Evolutionary conservation across 2,329 filamentous ascomycete species (phyloP).

Genomic region (Exophiala sp.): DNA sequence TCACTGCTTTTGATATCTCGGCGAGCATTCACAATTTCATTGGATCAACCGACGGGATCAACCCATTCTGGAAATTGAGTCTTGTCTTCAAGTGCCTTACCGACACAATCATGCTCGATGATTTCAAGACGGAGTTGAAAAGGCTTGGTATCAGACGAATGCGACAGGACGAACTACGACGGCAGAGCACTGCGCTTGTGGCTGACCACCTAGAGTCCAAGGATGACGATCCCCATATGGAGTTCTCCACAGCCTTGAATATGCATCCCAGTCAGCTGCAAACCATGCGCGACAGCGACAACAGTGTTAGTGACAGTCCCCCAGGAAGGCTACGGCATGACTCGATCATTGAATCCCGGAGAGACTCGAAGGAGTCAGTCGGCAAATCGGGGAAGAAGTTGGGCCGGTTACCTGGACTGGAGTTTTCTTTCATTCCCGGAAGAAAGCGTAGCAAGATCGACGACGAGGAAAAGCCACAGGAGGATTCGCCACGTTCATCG

Average conservation of each 20-base stretch:
- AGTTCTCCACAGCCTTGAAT: slow-evolving; percentile 23
- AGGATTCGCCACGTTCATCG: background rate
- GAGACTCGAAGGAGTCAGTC: slow-evolving; percentile 5
- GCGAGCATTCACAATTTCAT: slow-evolving; percentile 49
- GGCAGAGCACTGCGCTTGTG: slow-evolving; percentile 23
- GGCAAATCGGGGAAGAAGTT: slow-evolving; percentile 19
- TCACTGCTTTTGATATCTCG: slow-evolving; percentile 59
- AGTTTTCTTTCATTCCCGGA: slow-evolving; percentile 5
- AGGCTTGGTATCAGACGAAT: slow-evolving; percentile 26
- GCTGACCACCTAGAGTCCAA: slow-evolving; percentile 18
- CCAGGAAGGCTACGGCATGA: slow-evolving; percentile 19
- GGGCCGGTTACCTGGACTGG: slow-evolving; percentile 16
- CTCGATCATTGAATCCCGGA: slow-evolving; percentile 9
- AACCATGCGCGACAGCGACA: slow-evolving; percentile 5
- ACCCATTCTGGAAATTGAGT: slow-evolving; percentile 60
- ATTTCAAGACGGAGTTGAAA: slow-evolving; percentile 58
- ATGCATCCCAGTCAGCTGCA: slow-evolving; percentile 12
- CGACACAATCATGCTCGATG: slow-evolving; percentile 64
- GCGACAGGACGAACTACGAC: slow-evolving; percentile 24
- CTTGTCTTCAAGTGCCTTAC: slow-evolving; percentile 66
- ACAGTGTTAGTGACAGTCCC: slow-evolving; percentile 6
- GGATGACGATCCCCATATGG: slow-evolving; percentile 19
- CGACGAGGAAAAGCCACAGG: slow-evolving; percentile 9
- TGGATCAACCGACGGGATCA: slow-evolving; percentile 42
- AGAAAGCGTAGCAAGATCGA: background rate